Conservation (phyloP, 1,284 basidiomycete genomes). For the Athelia psychrophila region DNA sequence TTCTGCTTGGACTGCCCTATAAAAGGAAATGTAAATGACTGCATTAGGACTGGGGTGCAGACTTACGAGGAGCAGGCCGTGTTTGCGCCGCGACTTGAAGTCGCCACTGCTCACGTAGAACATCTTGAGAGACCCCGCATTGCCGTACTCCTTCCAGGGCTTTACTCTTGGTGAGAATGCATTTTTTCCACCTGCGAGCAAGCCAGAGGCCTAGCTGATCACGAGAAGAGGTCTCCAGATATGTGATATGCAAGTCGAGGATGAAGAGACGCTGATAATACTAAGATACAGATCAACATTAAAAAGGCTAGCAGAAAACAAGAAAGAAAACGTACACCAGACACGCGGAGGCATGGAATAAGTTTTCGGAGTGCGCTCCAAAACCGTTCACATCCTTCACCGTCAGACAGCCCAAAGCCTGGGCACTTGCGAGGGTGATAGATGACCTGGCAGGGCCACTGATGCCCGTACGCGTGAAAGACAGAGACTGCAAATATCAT, state of each 20-base stretch:
- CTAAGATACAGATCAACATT: conserved; percentile 4
- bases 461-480: conserved; percentile 33
- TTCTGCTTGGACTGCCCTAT: not conserved
- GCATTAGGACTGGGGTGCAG: conserved; percentile 6
- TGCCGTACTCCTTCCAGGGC: conserved; percentile 3
- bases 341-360: conserved; percentile 22
- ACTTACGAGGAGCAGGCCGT: conserved; percentile 10
- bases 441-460: conserved; percentile 29
- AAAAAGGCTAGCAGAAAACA: conserved; percentile 1
- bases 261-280: conserved; percentile 19
- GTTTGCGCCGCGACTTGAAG: conserved; percentile 14
- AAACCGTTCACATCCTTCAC: conserved; percentile 32
- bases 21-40: not conserved
- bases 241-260: conserved; percentile 20
- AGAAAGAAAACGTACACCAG: conserved; percentile 16
- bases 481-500: conserved; percentile 24
- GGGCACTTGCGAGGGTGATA: conserved; percentile 26
- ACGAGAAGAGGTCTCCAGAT: conserved; percentile 8
- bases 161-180: conserved; percentile 1
- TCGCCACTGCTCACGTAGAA: conserved; percentile 13
- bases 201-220: conserved; percentile 14
- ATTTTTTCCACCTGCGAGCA: conserved; percentile 4
- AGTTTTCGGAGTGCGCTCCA: conserved; percentile 29
- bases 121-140: not conserved
- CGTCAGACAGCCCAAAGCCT: conserved; percentile 29